phyloP scores from a whole-genome alignment of 768 basidiomycete genomes.

The Pleurotus pulmonarius region DNA sequence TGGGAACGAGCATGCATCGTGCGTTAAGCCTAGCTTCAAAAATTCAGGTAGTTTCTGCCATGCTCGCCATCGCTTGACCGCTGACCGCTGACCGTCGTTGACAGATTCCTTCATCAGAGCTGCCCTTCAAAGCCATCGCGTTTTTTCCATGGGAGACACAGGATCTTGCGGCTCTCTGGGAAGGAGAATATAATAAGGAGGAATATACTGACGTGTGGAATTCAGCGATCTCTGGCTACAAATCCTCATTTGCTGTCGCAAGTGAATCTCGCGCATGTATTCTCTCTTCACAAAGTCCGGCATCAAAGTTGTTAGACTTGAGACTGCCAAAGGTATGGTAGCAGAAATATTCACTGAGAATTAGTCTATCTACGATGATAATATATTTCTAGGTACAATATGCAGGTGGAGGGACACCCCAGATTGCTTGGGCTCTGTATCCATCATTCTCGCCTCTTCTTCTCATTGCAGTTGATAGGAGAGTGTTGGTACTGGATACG shows the following conservation, averaged over 20 bases:
- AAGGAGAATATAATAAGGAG: slow-evolving; percentile 23
- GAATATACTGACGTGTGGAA: slow-evolving; percentile 40
- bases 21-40: too few species aligned
- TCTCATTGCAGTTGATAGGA: slow-evolving; percentile 48
- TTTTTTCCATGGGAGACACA: slow-evolving; percentile 44
- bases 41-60: too few species aligned
- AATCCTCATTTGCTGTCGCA: slow-evolving; percentile 50
- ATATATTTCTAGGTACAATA: slow-evolving; percentile 7
- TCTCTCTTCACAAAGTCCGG: slow-evolving; percentile 26
- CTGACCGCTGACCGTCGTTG: too few species aligned
- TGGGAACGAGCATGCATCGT: too few species aligned
- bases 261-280: slow-evolving; percentile 32
- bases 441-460: slow-evolving; percentile 42
- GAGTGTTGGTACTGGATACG: slow-evolving; percentile 56
- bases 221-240: slow-evolving; percentile 40
- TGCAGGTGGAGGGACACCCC: not conserved
- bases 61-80: too few species aligned
- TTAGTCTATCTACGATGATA: not conserved
- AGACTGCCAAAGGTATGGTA: slow-evolving; percentile 29
- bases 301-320: slow-evolving; percentile 27
- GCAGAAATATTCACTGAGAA: not conserved
- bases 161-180: slow-evolving; percentile 36
- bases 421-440: slow-evolving; percentile 58
- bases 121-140: slow-evolving; percentile 34
- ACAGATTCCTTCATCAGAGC: too few species aligned